Evolutionary conservation across 345 rosid genomes (phyloP).

Genomic region (Eucalyptus marginata): DNA sequence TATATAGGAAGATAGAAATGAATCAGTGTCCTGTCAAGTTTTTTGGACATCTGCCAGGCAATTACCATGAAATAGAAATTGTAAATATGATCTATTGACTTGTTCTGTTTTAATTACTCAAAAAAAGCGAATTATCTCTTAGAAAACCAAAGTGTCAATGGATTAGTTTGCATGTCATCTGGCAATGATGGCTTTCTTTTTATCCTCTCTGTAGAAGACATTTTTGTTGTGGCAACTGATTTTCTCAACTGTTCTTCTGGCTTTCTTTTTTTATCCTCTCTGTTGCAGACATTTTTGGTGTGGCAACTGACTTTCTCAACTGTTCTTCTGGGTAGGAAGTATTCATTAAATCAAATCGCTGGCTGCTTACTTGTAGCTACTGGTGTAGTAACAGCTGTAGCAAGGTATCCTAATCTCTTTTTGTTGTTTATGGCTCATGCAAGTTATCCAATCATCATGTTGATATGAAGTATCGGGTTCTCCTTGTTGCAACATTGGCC

Average conservation of each 20-base stretch:
- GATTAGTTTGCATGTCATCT: neutral
- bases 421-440: neutral
- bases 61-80: neutral
- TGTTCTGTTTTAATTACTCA: neutral
- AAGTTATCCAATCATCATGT: neutral
- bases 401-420: constrained; percentile 29
- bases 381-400: constrained; percentile 72
- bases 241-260: constrained; percentile 40
- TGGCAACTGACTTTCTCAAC: constrained; percentile 73
- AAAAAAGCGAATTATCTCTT: neutral
- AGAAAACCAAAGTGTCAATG: neutral
- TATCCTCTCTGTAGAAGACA: constrained; percentile 27
- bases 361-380: constrained; percentile 79
- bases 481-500: neutral
- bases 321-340: constrained; percentile 49
- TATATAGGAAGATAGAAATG: neutral
- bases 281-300: constrained; percentile 66
- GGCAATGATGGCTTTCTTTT: neutral
- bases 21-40: neutral
- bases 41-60: neutral
- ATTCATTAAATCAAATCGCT: constrained; percentile 40
- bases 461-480: neutral
- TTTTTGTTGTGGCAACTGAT: constrained; percentile 76
- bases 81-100: neutral
- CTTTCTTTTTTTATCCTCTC: neutral